Conservation (phyloP, 2,329 filamentous ascomycete genomes). For the Fragosphaeria purpurea region DNA sequence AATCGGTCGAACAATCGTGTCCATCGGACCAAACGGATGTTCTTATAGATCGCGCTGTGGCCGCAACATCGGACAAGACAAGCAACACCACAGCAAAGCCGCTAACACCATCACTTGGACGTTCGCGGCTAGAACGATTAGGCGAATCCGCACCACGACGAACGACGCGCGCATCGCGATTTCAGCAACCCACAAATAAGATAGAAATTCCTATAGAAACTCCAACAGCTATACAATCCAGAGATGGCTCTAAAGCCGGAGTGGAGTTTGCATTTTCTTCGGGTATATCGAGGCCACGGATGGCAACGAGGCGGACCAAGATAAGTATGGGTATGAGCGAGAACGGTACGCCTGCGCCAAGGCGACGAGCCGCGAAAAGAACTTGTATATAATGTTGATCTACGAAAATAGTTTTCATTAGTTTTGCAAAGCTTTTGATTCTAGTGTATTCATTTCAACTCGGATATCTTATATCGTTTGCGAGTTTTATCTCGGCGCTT, state of each 20-base stretch:
- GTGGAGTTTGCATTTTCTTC: constrained; percentile 1
- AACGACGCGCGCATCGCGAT: constrained; percentile 9
- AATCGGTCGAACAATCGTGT: background rate
- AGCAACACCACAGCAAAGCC: background rate
- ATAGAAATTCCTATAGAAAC: constrained; percentile 5
- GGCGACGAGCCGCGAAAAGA: constrained; percentile 3
- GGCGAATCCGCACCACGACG: background rate
- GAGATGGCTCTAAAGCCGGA: background rate
- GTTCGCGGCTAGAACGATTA: no score
- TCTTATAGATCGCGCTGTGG: no score
- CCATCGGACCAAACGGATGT: no score
- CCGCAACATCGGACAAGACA: background rate
- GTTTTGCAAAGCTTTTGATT: no score
- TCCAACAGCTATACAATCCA: constrained; percentile 1
- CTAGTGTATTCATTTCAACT: no score
- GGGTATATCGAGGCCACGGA: constrained; percentile 1
- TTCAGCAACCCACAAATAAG: constrained; percentile 13
- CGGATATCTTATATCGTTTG: no score
- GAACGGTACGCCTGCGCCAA: constrained; percentile 15
- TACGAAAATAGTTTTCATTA: no score
- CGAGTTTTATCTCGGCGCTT: no score
- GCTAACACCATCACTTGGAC: constrained; percentile 6
- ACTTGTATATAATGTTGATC: no score
- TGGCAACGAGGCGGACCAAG: constrained; percentile 11
- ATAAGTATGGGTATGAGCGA: constrained; percentile 13